Evolutionary conservation across 164 flowering plant genomes (phyloP).

Genomic region (Cinnamomum chago): DNA sequence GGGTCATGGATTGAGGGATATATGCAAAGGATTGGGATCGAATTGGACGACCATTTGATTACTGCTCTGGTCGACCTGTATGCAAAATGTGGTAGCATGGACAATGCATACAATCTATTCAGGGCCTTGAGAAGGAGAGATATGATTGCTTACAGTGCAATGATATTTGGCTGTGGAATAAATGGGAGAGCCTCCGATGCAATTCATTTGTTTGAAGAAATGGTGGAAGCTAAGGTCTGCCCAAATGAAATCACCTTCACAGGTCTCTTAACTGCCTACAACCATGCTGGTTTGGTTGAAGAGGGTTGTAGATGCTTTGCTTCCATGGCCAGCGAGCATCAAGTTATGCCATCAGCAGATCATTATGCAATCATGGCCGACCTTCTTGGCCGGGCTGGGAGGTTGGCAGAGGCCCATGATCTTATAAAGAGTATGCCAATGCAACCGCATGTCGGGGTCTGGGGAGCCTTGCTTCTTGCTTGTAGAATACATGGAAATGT

Average conservation of each 20-base stretch:
- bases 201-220: constrained; percentile 34
- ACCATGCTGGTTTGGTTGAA: constrained; percentile 45
- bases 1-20: constrained; percentile 28
- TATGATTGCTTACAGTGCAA: constrained; percentile 40
- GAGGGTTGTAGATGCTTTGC: constrained; percentile 35
- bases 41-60: constrained; percentile 39
- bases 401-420: constrained; percentile 32
- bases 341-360: constrained; percentile 33
- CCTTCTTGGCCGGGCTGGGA: constrained; percentile 41
- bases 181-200: constrained; percentile 38
- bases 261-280: constrained; percentile 42
- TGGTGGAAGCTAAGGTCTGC: constrained; percentile 25
- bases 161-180: constrained; percentile 46
- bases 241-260: constrained; percentile 40
- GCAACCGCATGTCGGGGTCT: constrained; percentile 40
- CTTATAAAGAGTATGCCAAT: constrained; percentile 42
- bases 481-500: constrained; percentile 39
- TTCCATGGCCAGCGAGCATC: constrained; percentile 26
- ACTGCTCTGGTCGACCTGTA: constrained; percentile 41
- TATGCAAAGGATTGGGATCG: constrained; percentile 27
- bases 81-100: constrained; percentile 46
- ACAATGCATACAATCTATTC: constrained; percentile 35
- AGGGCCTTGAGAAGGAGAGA: constrained; percentile 27
- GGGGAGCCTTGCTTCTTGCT: constrained; percentile 52
- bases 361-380: constrained; percentile 51